phyloP scores from a whole-genome alignment of 2,329 filamentous ascomycete genomes.

The Epichloe amarillans region DNA sequence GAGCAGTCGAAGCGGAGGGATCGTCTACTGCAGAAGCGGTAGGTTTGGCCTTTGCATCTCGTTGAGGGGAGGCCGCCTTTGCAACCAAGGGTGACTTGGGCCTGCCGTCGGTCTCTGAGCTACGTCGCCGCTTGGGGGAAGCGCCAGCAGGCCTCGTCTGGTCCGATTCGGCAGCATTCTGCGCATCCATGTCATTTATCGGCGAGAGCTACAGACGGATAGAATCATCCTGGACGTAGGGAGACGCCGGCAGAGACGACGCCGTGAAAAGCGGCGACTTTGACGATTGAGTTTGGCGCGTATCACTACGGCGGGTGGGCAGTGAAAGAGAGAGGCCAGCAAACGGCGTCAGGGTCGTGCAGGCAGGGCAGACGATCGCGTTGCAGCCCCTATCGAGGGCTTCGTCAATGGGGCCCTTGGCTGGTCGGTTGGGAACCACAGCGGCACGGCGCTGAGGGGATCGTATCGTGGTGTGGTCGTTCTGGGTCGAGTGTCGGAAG shows the following conservation, averaged over 20 bases:
- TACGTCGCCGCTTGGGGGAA: conserved; percentile 34
- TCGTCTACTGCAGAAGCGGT: background rate
- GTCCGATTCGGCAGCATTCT: conserved; percentile 51
- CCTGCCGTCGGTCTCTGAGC: conserved; percentile 12
- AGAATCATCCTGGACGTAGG: conserved; percentile 43
- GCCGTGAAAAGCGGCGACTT: conserved; percentile 5
- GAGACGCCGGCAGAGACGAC: conserved; percentile 6
- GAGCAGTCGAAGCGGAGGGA: conserved; percentile 5
- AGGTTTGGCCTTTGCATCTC: conserved; percentile 5
- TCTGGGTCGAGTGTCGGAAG: background rate
- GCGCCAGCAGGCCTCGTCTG: conserved; percentile 43
- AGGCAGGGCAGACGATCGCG: conserved; percentile 7
- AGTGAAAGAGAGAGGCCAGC: background rate
- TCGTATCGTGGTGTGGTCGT: background rate
- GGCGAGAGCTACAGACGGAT: conserved; percentile 33
- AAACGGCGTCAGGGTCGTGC: background rate
- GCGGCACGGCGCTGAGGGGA: background rate
- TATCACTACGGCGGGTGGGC: background rate
- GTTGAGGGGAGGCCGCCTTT: conserved; percentile 8
- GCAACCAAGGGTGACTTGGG: conserved; percentile 5
- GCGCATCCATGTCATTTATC: conserved; percentile 57
- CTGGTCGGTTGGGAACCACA: background rate
- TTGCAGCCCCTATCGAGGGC: conserved; percentile 5
- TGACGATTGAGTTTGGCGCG: background rate
- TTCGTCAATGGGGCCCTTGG: background rate